Conservation (phyloP, 1,284 basidiomycete genomes). For the Porogramme epimiltina region DNA sequence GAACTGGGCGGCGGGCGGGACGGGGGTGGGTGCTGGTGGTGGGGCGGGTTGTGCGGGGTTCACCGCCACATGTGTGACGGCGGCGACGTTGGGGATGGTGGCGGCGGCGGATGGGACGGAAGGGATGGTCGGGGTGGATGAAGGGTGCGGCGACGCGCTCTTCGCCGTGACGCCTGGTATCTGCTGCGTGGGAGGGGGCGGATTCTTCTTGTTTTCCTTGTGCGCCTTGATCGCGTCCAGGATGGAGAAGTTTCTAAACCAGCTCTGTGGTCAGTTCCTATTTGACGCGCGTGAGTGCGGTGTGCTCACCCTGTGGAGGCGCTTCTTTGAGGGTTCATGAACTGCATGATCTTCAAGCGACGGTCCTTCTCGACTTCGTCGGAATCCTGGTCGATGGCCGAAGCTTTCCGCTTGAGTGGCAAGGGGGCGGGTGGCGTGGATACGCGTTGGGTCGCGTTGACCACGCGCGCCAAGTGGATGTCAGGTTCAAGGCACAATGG, state of each 20-base stretch:
- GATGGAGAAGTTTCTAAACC: constrained; percentile 17
- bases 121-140: not conserved
- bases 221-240: constrained; percentile 16
- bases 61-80: constrained; percentile 13
- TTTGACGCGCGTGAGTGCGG: not conserved
- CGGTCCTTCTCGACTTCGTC: constrained; percentile 72
- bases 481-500: constrained; percentile 78
- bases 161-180: constrained; percentile 3
- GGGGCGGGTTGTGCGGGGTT: constrained; percentile 22
- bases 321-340: constrained; percentile 65
- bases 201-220: constrained; percentile 11
- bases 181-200: not conserved
- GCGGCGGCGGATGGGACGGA: not conserved
- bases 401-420: constrained; percentile 78
- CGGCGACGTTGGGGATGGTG: too few relatives aligned
- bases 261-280: not conserved
- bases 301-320: constrained; percentile 48
- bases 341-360: constrained; percentile 71
- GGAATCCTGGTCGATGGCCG: constrained; percentile 64
- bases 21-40: constrained; percentile 12
- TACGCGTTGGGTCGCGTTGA: constrained; percentile 67
- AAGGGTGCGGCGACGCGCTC: constrained; percentile 4
- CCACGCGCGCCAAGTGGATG: constrained; percentile 70
- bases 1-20: constrained; percentile 1
- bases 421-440: constrained; percentile 67